phyloP scores from a whole-genome alignment of 805 yeast genomes.

The Candida adriatica region DNA sequence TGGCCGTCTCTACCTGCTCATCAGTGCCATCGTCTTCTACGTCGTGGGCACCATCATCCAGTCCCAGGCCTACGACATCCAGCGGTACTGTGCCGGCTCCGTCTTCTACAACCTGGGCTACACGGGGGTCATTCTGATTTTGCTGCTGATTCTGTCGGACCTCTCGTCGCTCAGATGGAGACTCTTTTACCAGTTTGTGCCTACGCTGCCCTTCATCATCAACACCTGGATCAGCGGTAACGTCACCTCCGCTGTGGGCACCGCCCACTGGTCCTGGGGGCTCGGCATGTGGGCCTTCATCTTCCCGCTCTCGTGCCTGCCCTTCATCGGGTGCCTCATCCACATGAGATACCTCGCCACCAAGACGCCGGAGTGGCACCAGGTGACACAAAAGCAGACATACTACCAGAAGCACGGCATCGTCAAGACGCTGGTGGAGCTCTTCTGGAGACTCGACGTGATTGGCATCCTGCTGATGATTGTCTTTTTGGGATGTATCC shows the following conservation, averaged over 20 bases:
- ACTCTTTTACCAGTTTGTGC: constrained; percentile 54
- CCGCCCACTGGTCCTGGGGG: constrained; percentile 58
- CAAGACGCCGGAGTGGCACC: constrained; percentile 44
- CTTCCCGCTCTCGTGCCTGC: constrained; percentile 60
- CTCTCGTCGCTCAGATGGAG: constrained; percentile 67
- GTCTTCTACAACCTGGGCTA: constrained; percentile 50
- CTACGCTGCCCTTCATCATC: constrained; percentile 66
- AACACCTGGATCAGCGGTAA: constrained; percentile 75
- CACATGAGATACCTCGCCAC: constrained; percentile 53
- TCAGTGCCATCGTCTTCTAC: constrained; percentile 46
- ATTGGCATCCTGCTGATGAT: constrained; percentile 53
- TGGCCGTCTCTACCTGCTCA: constrained; percentile 51
- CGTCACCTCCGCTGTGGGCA: constrained; percentile 33
- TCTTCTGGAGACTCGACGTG: constrained; percentile 61
- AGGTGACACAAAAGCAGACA: constrained; percentile 33
- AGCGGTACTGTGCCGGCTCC: constrained; percentile 59
- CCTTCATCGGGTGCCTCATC: constrained; percentile 43
- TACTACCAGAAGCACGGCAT: constrained; percentile 32
- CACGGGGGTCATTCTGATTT: constrained; percentile 52
- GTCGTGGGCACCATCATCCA: constrained; percentile 58
- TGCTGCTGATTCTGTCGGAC: constrained; percentile 58
- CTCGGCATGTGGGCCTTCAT: constrained; percentile 78
- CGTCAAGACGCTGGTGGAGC: constrained; percentile 21
- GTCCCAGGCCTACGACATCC: constrained; percentile 51
- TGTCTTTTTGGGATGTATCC: constrained; percentile 52